A percentile compares a stretch with the other conserved stretches of the same genome.
These are phyloP conservation scores for Rhizoctonia solani DNA, from an alignment of 1,284 basidiomycete genomes.

Conservation along the genomic window DNA sequence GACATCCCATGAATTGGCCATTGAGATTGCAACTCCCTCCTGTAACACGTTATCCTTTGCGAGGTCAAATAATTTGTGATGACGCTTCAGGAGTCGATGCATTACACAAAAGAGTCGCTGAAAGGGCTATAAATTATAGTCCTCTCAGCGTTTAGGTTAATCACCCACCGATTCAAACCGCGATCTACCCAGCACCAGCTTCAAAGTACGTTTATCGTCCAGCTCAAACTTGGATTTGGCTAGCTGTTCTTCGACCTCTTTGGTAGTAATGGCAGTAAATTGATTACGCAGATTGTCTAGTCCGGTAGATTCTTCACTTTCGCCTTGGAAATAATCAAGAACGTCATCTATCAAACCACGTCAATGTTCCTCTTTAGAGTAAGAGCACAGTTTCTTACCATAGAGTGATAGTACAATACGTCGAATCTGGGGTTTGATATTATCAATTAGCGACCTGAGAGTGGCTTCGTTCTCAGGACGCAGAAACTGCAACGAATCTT, in stretches of 20 bases:
- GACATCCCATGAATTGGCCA: constrained; percentile 15
- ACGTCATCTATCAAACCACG: not conserved
- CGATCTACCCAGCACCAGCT: not conserved
- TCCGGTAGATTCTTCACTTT: constrained; percentile 3
- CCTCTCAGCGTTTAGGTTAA: no score
- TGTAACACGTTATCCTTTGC: constrained; percentile 17
- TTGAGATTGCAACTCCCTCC: constrained; percentile 3
- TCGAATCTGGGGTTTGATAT: not conserved
- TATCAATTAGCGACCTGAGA: not conserved
- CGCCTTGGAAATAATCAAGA: constrained; percentile 22
- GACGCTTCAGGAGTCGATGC: constrained; percentile 13
- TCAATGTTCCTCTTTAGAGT: not conserved
- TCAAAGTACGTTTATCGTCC: constrained; percentile 16
- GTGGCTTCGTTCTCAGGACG: constrained; percentile 15
- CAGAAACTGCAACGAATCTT: constrained; percentile 4
- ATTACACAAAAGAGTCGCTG: constrained; percentile 30
- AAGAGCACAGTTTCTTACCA: not conserved
- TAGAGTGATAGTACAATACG: constrained; percentile 15
- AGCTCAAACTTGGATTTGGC: constrained; percentile 4
- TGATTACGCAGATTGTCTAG: constrained; percentile 3
- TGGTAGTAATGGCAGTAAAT: constrained; percentile 11
- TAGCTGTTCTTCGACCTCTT: constrained; percentile 1
- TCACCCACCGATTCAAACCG: constrained; percentile 23
- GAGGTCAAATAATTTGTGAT: constrained; percentile 29
- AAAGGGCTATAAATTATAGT: no score